phyloP scores from a whole-genome alignment of 1,284 basidiomycete species.

The Puccinia horiana region DNA sequence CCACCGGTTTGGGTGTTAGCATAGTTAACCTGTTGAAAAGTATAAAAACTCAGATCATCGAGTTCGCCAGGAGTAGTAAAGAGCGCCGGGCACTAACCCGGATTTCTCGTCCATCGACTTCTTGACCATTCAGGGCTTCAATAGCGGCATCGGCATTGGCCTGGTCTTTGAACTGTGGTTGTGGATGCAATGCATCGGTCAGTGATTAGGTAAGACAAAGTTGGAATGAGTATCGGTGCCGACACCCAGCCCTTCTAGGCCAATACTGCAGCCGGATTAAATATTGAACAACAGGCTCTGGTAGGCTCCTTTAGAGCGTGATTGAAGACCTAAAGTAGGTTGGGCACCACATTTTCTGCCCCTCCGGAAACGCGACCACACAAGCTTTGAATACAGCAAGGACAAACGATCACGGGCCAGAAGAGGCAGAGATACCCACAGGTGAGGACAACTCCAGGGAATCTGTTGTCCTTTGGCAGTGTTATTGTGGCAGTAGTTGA shows the following conservation, averaged over 20 bases:
- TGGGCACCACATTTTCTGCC: slow-evolving; percentile 1
- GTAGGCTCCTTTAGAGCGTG: not conserved
- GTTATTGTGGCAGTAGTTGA: not conserved
- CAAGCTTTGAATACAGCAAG: slow-evolving; percentile 44
- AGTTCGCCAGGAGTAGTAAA: too few species aligned
- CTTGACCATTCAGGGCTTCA: slow-evolving; percentile 77
- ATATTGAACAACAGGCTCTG: not conserved
- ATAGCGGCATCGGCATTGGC: slow-evolving; percentile 81
- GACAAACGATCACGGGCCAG: slow-evolving; percentile 23
- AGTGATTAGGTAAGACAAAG: not conserved
- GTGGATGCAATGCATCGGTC: not conserved
- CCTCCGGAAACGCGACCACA: slow-evolving; percentile 41
- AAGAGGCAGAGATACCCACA: slow-evolving; percentile 41
- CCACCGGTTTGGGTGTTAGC: slow-evolving; percentile 67
- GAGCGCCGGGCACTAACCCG: slow-evolving; percentile 53
- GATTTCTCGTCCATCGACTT: slow-evolving; percentile 88
- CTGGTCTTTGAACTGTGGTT: slow-evolving; percentile 56
- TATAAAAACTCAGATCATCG: not conserved
- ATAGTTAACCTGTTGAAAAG: slow-evolving; percentile 70
- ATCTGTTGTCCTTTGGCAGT: not conserved
- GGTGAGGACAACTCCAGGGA: not conserved
- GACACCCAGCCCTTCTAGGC: not conserved
- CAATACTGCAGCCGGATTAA: too few species aligned
- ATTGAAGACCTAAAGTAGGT: not conserved
- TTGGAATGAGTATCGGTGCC: not conserved